Conservation (phyloP, 1,139 yeast genomes). For the Candida tropicalis region DNA sequence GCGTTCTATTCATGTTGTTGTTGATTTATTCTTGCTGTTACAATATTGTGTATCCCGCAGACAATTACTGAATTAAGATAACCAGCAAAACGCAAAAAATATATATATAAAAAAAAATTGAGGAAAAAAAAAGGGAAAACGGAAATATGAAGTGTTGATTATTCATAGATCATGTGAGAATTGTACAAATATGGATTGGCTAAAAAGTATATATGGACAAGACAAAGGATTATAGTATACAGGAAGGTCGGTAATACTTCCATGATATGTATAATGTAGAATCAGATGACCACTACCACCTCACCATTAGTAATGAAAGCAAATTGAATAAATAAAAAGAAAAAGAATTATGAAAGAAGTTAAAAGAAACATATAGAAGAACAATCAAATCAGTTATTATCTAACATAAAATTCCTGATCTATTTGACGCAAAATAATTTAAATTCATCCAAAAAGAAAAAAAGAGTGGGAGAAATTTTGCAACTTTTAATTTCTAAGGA, state of each 20-base stretch:
- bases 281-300: no score
- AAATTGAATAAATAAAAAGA: not conserved
- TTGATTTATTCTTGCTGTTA: not conserved
- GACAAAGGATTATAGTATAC: no score
- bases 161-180: conserved; percentile 1
- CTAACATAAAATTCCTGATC: not conserved
- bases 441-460: no score
- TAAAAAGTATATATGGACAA: no score
- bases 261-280: not conserved
- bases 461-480: no score
- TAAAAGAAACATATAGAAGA: no score
- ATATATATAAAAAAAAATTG: not conserved
- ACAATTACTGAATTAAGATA: not conserved
- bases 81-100: not conserved
- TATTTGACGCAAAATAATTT: not conserved
- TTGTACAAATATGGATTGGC: not conserved
- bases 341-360: not conserved
- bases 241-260: not conserved
- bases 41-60: not conserved
- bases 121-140: not conserved
- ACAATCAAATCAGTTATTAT: no score
- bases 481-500: not conserved
- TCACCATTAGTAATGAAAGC: not conserved
- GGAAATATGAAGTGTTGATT: no score
- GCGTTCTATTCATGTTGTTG: no score